Conservation (phyloP, 306 rosid genomes). For the Cicer arietinum region DNA sequence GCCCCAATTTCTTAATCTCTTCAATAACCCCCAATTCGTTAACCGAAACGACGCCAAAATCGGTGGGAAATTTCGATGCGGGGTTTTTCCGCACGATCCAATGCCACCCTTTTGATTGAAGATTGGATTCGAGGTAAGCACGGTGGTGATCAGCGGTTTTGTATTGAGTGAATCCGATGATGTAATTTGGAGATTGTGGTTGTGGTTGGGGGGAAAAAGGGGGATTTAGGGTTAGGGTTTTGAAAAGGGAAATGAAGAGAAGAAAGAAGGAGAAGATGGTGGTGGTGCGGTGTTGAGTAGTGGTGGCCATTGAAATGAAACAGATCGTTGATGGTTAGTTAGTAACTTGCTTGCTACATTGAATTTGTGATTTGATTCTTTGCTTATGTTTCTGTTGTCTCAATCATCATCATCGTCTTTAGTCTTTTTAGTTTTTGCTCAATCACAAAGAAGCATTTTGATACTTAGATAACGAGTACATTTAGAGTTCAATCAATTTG, state of each 20-base stretch:
- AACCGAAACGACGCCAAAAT: constrained; percentile 81
- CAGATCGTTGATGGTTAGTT: neutral
- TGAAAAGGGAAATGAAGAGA: constrained; percentile 52
- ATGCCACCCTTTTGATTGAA: constrained; percentile 69
- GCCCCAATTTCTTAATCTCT: constrained; percentile 59
- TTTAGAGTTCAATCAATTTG: no score
- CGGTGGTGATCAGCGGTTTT: constrained; percentile 62
- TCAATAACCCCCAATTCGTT: constrained; percentile 51
- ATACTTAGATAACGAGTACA: no score
- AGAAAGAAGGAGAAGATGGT: constrained; percentile 45
- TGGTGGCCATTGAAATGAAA: constrained; percentile 44
- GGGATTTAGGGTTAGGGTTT: constrained; percentile 47
- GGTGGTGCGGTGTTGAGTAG: constrained; percentile 10
- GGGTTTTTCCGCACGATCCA: constrained; percentile 92
- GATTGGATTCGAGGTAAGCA: constrained; percentile 57
- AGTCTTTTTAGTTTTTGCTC: no score
- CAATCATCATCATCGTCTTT: no score
- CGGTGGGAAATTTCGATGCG: constrained; percentile 78
- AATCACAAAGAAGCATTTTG: no score
- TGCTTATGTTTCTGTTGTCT: neutral
- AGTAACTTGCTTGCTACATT: constrained; percentile 25
- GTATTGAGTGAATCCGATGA: constrained; percentile 76
- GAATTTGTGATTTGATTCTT: neutral
- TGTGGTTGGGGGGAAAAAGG: neutral
- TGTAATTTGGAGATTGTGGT: constrained; percentile 54